Evolutionary conservation across 2,329 filamentous ascomycete genomes (phyloP).

Genomic region (Aspergillus pseudonomiae): DNA sequence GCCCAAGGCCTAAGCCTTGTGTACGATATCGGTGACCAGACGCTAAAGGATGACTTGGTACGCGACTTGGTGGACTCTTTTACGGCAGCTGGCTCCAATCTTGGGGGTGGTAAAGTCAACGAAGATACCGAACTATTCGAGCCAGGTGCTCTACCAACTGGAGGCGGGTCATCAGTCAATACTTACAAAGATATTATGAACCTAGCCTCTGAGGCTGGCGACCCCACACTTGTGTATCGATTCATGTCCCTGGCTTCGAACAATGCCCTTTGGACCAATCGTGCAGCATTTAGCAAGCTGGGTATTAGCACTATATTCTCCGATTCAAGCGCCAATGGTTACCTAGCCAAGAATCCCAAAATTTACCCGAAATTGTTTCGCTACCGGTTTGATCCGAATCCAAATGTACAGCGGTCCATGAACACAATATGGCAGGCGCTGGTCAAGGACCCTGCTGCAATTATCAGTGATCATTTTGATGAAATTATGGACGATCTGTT

Average conservation of each 20-base stretch:
- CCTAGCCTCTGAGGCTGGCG: constrained; percentile 92
- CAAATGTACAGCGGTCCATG: constrained; percentile 92
- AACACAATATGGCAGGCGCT: constrained; percentile 95
- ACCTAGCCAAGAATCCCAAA: constrained; percentile 80
- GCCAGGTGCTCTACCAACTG: constrained; percentile 83
- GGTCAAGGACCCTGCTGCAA: constrained; percentile 81
- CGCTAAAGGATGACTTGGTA: constrained; percentile 79
- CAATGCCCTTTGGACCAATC: constrained; percentile 95
- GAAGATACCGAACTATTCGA: constrained; percentile 93
- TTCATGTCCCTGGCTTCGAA: constrained; percentile 98
- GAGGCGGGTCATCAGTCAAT: constrained; percentile 84
- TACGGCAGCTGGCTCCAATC: constrained; percentile 65
- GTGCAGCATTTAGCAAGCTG: constrained; percentile 92
- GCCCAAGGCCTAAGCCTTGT: constrained; percentile 89
- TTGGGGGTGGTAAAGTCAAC: constrained; percentile 75
- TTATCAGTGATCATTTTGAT: constrained; percentile 81
- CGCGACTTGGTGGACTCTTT: constrained; percentile 87
- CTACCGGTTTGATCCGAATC: constrained; percentile 93
- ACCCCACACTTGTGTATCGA: constrained; percentile 93
- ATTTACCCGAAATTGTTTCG: constrained; percentile 93
- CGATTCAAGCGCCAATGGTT: constrained; percentile 71
- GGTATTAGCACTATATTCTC: constrained; percentile 90
- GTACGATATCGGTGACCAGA: constrained; percentile 86
- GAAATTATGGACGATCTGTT: constrained; percentile 86
- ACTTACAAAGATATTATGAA: constrained; percentile 98